These are phyloP conservation scores for Oligophagozyma castellii DNA, from an alignment of 1,139 yeast species.

Conservation along the genomic window DNA sequence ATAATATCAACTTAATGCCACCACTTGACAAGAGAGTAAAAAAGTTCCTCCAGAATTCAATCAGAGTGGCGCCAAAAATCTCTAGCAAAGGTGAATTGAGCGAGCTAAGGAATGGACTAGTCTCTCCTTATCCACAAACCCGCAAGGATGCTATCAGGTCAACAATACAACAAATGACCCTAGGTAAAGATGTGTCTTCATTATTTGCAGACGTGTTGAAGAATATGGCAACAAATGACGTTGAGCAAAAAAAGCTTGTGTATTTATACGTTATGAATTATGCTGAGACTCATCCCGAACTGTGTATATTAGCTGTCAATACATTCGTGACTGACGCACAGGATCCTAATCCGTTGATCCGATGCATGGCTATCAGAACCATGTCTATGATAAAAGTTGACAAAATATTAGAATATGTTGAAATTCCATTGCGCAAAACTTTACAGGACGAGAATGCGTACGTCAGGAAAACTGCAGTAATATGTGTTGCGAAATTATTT, in stretches of 20 bases:
- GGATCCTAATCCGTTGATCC: slow-evolving; percentile 90
- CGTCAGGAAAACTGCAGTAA: slow-evolving; percentile 94
- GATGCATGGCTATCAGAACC: slow-evolving; percentile 93
- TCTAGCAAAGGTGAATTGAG: slow-evolving; percentile 56
- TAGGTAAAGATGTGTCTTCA: slow-evolving; percentile 94
- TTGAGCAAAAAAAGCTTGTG: slow-evolving; percentile 93
- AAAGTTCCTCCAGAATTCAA: slow-evolving; percentile 23
- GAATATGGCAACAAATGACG: slow-evolving; percentile 92
- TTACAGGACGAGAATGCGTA: slow-evolving; percentile 89
- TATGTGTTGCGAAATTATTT: slow-evolving; percentile 90
- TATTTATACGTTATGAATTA: slow-evolving; percentile 92
- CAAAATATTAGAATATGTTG: slow-evolving; percentile 90
- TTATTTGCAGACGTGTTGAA: slow-evolving; percentile 92
- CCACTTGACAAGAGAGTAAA: slow-evolving; percentile 25
- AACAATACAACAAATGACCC: slow-evolving; percentile 96
- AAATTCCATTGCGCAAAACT: slow-evolving; percentile 75
- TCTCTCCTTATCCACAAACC: slow-evolving; percentile 87
- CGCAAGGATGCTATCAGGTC: slow-evolving; percentile 93
- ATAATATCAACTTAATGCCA: slow-evolving; percentile 19
- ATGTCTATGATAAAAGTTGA: slow-evolving; percentile 98
- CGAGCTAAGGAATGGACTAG: slow-evolving; percentile 80
- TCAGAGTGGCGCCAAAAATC: slow-evolving; percentile 25
- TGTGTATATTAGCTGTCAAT: slow-evolving; percentile 90
- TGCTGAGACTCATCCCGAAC: slow-evolving; percentile 91
- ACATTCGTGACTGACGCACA: slow-evolving; percentile 95